Percentiles rank a stretch among this genome's conserved stretches.
These are phyloP conservation scores for Selaginella moellendorffii DNA, from an alignment of 75 land plant species.

Conservation along the genomic window DNA sequence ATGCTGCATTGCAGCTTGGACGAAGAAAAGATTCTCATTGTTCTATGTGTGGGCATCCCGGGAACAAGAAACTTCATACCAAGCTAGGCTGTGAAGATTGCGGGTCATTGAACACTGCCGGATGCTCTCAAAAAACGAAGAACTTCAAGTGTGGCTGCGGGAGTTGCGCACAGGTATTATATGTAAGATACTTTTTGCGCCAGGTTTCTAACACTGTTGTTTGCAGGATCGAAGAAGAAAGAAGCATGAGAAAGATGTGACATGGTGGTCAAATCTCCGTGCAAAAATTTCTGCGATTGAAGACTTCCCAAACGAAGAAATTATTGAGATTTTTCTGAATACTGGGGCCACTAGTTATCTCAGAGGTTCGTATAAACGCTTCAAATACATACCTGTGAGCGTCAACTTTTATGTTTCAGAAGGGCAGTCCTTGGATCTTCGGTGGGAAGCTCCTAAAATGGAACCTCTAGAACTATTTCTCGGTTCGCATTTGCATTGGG, in stretches of 20 bases:
- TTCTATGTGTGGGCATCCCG: constrained; percentile 86
- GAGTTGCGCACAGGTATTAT: constrained; percentile 35
- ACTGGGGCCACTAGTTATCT: constrained; percentile 19
- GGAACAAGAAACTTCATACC: constrained; percentile 40
- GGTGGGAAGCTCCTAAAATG: constrained; percentile 46
- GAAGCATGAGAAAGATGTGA: constrained; percentile 34
- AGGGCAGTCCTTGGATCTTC: constrained; percentile 12
- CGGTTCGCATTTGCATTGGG: constrained; percentile 42
- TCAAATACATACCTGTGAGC: not conserved
- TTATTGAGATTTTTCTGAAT: constrained; percentile 38
- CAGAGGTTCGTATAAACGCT: constrained; percentile 17
- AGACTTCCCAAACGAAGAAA: constrained; percentile 59
- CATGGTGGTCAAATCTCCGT: constrained; percentile 40
- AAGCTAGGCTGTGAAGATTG: constrained; percentile 51
- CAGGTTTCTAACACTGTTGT: not conserved
- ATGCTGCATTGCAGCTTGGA: not conserved
- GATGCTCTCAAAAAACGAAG: constrained; percentile 35
- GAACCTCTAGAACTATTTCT: constrained; percentile 50
- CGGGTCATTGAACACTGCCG: not conserved
- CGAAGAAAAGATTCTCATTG: constrained; percentile 39
- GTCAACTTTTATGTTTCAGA: constrained; percentile 10
- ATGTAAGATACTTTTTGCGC: not conserved
- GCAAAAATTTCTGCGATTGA: constrained; percentile 31
- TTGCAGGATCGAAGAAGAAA: constrained; percentile 25
- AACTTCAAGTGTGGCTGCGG: constrained; percentile 53